Percentiles rank a stretch among this genome's conserved stretches.
These are phyloP conservation scores for Termitomyces sp. DNA, from an alignment of 1,284 basidiomycete genomes.

Conservation along the genomic window DNA sequence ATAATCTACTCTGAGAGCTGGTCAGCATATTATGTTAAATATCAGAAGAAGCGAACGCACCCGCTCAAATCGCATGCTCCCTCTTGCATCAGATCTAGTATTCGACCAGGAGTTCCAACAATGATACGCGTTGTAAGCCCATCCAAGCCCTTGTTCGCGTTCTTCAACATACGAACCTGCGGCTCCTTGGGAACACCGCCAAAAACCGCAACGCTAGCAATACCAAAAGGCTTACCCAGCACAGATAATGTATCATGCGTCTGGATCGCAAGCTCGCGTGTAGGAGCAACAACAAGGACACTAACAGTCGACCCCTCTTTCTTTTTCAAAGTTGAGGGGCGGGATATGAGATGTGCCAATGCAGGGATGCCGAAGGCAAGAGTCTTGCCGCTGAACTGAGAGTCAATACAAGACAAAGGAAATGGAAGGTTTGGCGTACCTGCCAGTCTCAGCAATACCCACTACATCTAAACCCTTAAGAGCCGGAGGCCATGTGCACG, in stretches of 20 bases:
- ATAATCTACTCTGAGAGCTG: slow-evolving; percentile 66
- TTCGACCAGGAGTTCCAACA: slow-evolving; percentile 92
- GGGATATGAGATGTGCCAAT: slow-evolving; percentile 59
- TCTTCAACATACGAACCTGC: slow-evolving; percentile 64
- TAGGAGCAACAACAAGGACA: slow-evolving; percentile 88
- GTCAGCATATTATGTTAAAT: not conserved
- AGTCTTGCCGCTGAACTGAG: slow-evolving; percentile 79
- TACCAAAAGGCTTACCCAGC: slow-evolving; percentile 74
- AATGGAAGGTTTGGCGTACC: slow-evolving; percentile 34
- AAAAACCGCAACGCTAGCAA: slow-evolving; percentile 84
- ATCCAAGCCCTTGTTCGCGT: slow-evolving; percentile 42
- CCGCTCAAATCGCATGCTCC: slow-evolving; percentile 78
- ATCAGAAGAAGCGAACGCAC: slow-evolving; percentile 35
- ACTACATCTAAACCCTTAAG: slow-evolving; percentile 84
- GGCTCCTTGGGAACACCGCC: slow-evolving; percentile 89
- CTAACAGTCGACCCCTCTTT: slow-evolving; percentile 45
- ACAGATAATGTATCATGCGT: slow-evolving; percentile 82
- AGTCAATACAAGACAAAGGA: not conserved
- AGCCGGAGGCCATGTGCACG: slow-evolving; percentile 91
- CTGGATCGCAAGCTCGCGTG: slow-evolving; percentile 92
- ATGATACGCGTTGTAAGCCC: slow-evolving; percentile 69
- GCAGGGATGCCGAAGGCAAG: slow-evolving; percentile 94
- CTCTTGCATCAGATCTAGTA: slow-evolving; percentile 85
- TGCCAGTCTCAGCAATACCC: slow-evolving; percentile 97
- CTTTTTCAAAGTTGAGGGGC: slow-evolving; percentile 22